Percentiles rank a stretch among this genome's conserved stretches.
These are phyloP conservation scores for Paxillus ammoniavirescens DNA, from an alignment of 768 basidiomycete species.

Conservation along the genomic window DNA sequence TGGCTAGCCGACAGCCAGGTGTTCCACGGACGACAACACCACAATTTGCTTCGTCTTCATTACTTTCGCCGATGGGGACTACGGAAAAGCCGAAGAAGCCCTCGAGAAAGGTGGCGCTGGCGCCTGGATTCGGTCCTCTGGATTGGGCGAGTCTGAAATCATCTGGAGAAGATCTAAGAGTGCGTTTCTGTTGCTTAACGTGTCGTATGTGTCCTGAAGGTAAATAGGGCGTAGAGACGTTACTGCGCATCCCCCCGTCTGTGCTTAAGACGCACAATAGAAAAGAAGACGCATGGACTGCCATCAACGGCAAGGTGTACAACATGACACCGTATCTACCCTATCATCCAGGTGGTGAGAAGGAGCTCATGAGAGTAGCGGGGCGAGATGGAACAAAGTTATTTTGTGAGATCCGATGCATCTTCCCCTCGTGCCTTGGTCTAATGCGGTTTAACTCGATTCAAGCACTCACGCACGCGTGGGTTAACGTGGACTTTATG, in stretches of 20 bases:
- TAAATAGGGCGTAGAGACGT: constrained; percentile 67
- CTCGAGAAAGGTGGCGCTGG: constrained; percentile 82
- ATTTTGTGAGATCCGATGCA: constrained; percentile 63
- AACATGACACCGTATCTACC: constrained; percentile 90
- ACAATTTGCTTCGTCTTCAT: constrained; percentile 36
- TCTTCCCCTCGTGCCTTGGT: not conserved
- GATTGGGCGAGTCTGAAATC: constrained; percentile 92
- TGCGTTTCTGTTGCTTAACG: constrained; percentile 33
- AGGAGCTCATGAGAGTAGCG: constrained; percentile 91
- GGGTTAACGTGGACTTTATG: constrained; percentile 98
- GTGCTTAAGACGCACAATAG: constrained; percentile 80
- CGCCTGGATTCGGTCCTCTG: constrained; percentile 86
- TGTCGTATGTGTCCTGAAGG: not conserved
- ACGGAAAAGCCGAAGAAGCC: constrained; percentile 55
- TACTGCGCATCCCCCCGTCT: constrained; percentile 68
- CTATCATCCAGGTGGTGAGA: constrained; percentile 94
- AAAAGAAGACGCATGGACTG: constrained; percentile 88
- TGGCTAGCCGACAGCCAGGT: constrained; percentile 36
- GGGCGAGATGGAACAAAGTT: constrained; percentile 94
- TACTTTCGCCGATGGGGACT: constrained; percentile 62
- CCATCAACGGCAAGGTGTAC: constrained; percentile 91
- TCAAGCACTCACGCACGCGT: constrained; percentile 86
- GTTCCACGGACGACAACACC: constrained; percentile 21
- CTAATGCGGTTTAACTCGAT: constrained; percentile 4
- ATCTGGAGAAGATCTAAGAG: constrained; percentile 77